phyloP scores from a whole-genome alignment of 2,329 filamentous ascomycete genomes.

The Diaporthe ilicicola region DNA sequence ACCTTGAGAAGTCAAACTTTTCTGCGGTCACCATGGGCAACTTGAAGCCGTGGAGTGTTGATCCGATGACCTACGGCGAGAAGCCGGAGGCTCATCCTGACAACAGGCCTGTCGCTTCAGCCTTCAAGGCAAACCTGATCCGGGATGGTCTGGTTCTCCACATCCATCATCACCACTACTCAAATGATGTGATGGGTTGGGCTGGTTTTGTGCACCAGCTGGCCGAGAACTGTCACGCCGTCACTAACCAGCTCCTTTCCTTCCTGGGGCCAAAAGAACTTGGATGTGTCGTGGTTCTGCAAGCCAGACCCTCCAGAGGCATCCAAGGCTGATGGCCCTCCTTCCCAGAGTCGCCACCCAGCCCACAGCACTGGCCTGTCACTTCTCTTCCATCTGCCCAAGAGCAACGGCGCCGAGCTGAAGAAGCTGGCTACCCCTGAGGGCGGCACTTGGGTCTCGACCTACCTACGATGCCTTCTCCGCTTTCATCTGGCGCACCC shows the following conservation, averaged over 20 bases:
- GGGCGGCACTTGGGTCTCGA: conserved; percentile 52
- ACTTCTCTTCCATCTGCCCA: conserved; percentile 53
- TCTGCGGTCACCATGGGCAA: conserved; percentile 43
- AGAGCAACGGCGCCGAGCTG: conserved; percentile 51
- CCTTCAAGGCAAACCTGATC: conserved; percentile 53
- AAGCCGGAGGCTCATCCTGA: conserved; percentile 48
- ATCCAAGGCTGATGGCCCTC: conserved; percentile 43
- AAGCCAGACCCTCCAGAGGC: conserved; percentile 41
- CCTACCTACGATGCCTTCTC: conserved; percentile 56
- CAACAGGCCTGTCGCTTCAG: conserved; percentile 44
- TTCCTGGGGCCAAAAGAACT: conserved; percentile 45
- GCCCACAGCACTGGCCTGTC: conserved; percentile 38
- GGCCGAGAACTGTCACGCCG: conserved; percentile 49
- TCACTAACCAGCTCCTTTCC: conserved; percentile 39
- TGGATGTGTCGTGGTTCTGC: conserved; percentile 47
- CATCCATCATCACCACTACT: conserved; percentile 53
- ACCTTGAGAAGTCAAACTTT: conserved; percentile 48
- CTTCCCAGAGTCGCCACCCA: conserved; percentile 40
- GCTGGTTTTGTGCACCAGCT: conserved; percentile 48
- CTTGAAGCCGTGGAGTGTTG: conserved; percentile 44
- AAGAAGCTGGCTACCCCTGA: conserved; percentile 47
- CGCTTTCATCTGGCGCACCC: conserved; percentile 51
- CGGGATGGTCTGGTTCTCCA: conserved; percentile 51
- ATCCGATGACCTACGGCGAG: conserved; percentile 50
- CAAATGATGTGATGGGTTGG: conserved; percentile 54